Evolutionary conservation across 1,284 basidiomycete species (phyloP).

Genomic region (Apiotrichum sp.): DNA sequence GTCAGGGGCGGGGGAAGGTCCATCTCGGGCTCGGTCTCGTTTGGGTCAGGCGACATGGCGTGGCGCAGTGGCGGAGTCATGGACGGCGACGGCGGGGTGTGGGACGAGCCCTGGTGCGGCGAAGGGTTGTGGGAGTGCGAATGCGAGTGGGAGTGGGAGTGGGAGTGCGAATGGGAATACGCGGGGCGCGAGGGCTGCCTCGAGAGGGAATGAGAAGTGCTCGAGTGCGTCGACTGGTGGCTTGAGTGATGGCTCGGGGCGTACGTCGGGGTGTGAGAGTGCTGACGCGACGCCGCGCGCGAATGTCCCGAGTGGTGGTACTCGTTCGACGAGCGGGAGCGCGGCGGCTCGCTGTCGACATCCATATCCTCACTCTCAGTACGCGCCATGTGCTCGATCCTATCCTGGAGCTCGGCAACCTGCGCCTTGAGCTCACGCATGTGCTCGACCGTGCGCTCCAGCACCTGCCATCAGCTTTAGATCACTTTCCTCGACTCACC

Average conservation of each 20-base stretch:
- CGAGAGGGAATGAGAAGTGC: background rate
- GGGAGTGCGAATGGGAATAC: background rate
- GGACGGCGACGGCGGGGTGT: conserved; percentile 28
- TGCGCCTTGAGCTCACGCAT: conserved; percentile 39
- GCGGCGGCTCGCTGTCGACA: conserved; percentile 1
- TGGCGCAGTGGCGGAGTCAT: conserved; percentile 16
- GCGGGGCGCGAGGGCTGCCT: background rate
- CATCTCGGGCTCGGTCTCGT: conserved; percentile 37
- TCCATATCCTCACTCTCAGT: conserved; percentile 10
- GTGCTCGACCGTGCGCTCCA: conserved; percentile 44
- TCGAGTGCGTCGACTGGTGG: background rate
- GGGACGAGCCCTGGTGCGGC: conserved; percentile 5
- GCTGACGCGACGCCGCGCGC: background rate
- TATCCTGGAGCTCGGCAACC: conserved; percentile 27
- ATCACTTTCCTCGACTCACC: conserved; percentile 20
- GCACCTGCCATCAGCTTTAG: conserved; percentile 25
- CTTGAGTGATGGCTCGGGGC: no score
- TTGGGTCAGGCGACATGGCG: conserved; percentile 23
- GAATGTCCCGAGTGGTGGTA: background rate
- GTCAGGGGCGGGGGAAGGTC: conserved; percentile 34
- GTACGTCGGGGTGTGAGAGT: background rate
- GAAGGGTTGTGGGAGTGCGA: background rate
- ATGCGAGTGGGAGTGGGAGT: background rate
- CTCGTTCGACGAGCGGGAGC: background rate
- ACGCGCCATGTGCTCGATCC: background rate